Percentiles rank a stretch among this genome's conserved stretches.
Evolutionary conservation across 208 protist species (phyloP).

Genomic region (Novymonas esmeraldas): DNA sequence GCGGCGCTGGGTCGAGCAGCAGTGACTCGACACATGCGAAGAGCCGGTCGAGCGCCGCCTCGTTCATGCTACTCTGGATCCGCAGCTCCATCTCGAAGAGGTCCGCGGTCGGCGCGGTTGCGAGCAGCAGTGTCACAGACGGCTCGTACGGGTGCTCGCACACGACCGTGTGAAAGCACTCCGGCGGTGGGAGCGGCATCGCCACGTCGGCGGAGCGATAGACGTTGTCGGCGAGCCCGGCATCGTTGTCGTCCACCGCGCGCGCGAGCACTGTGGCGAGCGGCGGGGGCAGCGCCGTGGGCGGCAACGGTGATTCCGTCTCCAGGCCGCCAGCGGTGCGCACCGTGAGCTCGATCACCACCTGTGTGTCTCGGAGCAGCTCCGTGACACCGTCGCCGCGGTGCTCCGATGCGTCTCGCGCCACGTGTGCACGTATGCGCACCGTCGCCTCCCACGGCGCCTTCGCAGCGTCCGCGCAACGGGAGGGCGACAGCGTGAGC

Average conservation of each 20-base stretch:
- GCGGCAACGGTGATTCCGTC: not conserved
- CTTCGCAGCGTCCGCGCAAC: not conserved
- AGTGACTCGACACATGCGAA: constrained; percentile 30
- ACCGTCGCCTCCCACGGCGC: constrained; percentile 5
- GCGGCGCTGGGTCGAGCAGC: constrained; percentile 30
- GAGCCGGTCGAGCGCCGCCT: constrained; percentile 22
- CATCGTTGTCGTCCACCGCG: not conserved
- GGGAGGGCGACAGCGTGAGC: constrained; percentile 14
- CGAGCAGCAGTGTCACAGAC: constrained; percentile 53
- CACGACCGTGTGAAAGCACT: constrained; percentile 40
- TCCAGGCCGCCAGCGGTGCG: not conserved
- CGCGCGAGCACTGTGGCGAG: constrained; percentile 7
- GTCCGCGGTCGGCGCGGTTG: constrained; percentile 1
- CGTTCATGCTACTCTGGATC: constrained; percentile 14
- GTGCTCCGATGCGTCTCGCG: not conserved
- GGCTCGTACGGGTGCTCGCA: constrained; percentile 53
- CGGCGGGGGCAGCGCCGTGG: not conserved
- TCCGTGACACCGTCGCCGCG: not conserved
- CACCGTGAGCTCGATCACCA: constrained; percentile 11
- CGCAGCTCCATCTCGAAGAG: constrained; percentile 68
- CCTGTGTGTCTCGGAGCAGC: constrained; percentile 14
- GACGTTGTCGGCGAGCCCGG: not conserved
- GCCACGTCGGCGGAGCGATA: constrained; percentile 39
- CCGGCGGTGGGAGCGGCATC: constrained; percentile 44
- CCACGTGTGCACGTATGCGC: not conserved